phyloP scores from a whole-genome alignment of 768 basidiomycete genomes.

The Amyloporia xantha region DNA sequence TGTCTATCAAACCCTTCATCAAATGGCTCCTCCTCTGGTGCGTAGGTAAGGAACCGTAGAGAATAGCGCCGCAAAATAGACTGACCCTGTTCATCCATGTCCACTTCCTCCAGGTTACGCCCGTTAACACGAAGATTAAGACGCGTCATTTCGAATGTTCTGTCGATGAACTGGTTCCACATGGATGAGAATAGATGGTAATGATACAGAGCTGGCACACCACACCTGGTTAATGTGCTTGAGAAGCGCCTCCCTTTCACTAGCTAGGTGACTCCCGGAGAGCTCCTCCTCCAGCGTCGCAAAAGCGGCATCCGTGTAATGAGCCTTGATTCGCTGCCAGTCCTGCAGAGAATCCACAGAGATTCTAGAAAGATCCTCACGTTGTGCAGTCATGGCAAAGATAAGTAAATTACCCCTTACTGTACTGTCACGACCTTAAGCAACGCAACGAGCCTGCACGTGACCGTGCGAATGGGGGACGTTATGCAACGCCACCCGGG shows the following conservation, averaged over 20 bases:
- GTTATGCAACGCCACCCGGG: no score
- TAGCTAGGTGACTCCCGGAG: slow-evolving; percentile 29
- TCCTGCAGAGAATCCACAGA: slow-evolving; percentile 60
- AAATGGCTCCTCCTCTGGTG: slow-evolving; percentile 53
- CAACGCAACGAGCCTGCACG: no score
- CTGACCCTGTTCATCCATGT: slow-evolving; percentile 48
- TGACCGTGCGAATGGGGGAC: no score
- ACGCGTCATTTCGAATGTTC: slow-evolving; percentile 53
- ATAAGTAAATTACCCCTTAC: not conserved
- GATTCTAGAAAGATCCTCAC: slow-evolving; percentile 42
- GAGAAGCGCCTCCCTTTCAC: slow-evolving; percentile 42
- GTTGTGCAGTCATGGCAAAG: slow-evolving; percentile 1
- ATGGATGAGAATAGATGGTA: no score
- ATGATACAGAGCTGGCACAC: no score
- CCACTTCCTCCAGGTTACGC: slow-evolving; percentile 62
- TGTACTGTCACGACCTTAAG: no score
- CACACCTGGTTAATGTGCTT: slow-evolving; percentile 47
- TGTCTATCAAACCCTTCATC: slow-evolving; percentile 81
- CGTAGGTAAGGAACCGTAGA: not conserved
- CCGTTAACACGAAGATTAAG: slow-evolving; percentile 79
- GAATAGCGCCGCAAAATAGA: not conserved
- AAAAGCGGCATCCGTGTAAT: slow-evolving; percentile 42
- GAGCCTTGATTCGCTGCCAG: slow-evolving; percentile 56
- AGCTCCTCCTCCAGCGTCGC: slow-evolving; percentile 42
- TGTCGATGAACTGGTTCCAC: slow-evolving; percentile 64